phyloP scores from a whole-genome alignment of 108 stramenopile species.

The Skeletonema grethae region DNA sequence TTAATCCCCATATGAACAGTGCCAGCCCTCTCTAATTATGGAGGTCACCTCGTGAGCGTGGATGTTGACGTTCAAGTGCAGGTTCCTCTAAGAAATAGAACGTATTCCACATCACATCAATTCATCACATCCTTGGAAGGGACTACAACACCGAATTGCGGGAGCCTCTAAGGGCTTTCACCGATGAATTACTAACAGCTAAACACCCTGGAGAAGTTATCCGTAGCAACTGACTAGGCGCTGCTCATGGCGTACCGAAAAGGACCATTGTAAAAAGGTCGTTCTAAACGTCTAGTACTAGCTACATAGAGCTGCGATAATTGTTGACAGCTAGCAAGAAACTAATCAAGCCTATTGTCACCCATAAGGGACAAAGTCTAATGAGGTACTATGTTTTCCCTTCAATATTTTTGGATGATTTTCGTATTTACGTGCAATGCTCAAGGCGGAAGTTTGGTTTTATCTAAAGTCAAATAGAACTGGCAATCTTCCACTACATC shows the following conservation, averaged over 20 bases:
- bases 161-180: not conserved
- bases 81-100: too few relatives aligned
- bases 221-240: not conserved
- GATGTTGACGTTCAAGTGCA: too few relatives aligned
- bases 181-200: not conserved
- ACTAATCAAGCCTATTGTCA: constrained; percentile 26
- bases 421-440: constrained; percentile 1
- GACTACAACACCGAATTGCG: too few relatives aligned
- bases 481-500: not conserved
- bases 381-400: constrained; percentile 3
- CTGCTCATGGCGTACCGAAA: not conserved
- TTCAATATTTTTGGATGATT: not conserved
- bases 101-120: too few relatives aligned
- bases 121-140: not conserved
- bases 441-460: constrained; percentile 3
- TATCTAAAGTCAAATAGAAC: not conserved
- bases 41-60: not conserved
- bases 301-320: constrained; percentile 1
- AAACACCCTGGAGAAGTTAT: not conserved
- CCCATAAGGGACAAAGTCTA: constrained; percentile 9
- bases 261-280: not conserved
- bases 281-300: not conserved
- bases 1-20: not conserved
- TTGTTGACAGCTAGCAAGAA: constrained; percentile 5
- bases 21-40: not conserved